A percentile compares a stretch with the other conserved stretches of the same genome.
Evolutionary conservation across 164 flowering plant species (phyloP).

Genomic region (Tetrastigma voinierianum): DNA sequence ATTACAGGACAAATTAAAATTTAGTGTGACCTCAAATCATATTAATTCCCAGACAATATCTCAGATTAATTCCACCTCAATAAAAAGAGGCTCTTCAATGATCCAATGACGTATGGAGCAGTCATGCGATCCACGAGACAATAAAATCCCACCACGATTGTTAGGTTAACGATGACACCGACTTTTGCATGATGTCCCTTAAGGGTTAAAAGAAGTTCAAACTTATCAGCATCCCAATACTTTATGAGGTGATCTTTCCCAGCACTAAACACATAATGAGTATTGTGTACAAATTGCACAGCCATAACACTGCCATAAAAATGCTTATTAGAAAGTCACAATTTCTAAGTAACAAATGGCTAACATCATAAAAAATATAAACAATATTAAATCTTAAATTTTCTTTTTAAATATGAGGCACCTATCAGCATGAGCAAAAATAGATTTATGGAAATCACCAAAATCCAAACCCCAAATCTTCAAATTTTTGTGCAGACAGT

Average conservation of each 20-base stretch:
- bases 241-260: no score
- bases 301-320: conserved; percentile 74
- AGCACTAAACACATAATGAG: no score
- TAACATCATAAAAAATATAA: conserved; percentile 95
- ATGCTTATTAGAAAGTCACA: background rate
- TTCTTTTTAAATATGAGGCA: no score
- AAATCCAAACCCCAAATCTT: conserved; percentile 99
- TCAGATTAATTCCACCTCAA: conserved; percentile 72
- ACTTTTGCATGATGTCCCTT: no score
- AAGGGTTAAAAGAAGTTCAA: no score
- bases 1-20: no score
- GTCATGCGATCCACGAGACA: conserved; percentile 90
- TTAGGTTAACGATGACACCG: no score
- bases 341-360: conserved; percentile 33
- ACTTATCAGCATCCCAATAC: no score
- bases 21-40: background rate
- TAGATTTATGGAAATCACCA: conserved; percentile 95
- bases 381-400: no score
- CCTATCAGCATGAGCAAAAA: no score
- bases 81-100: conserved; percentile 88
- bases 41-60: background rate
- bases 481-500: conserved; percentile 91
- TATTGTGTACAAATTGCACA: no score
- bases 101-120: conserved; percentile 91
- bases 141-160: conserved; percentile 92